These are phyloP conservation scores for Phytopythium aichiense DNA, from an alignment of 352 stramenopile genomes.

Conservation along the genomic window DNA sequence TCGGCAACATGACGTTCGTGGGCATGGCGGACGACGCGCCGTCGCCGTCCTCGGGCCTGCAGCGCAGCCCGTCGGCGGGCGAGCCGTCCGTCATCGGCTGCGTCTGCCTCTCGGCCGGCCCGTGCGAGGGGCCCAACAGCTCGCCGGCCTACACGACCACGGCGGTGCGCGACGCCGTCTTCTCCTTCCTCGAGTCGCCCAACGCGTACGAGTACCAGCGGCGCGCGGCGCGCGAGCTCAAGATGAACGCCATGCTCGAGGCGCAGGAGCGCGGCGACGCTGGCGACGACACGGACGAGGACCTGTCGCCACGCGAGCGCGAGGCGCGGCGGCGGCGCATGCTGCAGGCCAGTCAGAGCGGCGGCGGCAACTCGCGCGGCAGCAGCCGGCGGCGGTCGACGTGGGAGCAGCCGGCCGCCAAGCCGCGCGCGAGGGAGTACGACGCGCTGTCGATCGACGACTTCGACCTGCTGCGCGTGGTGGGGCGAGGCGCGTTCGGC, in stretches of 20 bases:
- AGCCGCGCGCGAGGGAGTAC: constrained; percentile 28
- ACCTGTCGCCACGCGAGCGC: constrained; percentile 5
- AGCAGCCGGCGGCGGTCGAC: constrained; percentile 73
- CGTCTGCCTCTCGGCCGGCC: constrained; percentile 72
- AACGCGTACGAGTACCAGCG: constrained; percentile 80
- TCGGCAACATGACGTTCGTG: constrained; percentile 10
- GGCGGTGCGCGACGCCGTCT: constrained; percentile 69
- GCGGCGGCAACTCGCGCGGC: constrained; percentile 28
- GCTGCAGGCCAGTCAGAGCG: neutral
- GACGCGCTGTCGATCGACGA: constrained; percentile 87
- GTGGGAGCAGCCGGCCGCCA: constrained; percentile 4
- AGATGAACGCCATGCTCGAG: constrained; percentile 39
- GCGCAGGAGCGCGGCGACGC: constrained; percentile 19
- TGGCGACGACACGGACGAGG: neutral
- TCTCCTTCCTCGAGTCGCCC: constrained; percentile 72
- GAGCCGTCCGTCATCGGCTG: constrained; percentile 57
- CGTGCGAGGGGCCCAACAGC: constrained; percentile 38
- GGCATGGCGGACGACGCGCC: constrained; percentile 20
- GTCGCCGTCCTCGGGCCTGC: constrained; percentile 19
- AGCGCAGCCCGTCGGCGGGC: constrained; percentile 28
- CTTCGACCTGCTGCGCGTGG: constrained; percentile 96
- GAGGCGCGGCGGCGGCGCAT: constrained; percentile 1
- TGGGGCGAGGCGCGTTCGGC: constrained; percentile 96
- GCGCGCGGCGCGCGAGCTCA: constrained; percentile 42
- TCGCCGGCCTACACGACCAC: constrained; percentile 73